These are phyloP conservation scores for Russula dissimulans DNA, from an alignment of 768 basidiomycete species.

Conservation along the genomic window DNA sequence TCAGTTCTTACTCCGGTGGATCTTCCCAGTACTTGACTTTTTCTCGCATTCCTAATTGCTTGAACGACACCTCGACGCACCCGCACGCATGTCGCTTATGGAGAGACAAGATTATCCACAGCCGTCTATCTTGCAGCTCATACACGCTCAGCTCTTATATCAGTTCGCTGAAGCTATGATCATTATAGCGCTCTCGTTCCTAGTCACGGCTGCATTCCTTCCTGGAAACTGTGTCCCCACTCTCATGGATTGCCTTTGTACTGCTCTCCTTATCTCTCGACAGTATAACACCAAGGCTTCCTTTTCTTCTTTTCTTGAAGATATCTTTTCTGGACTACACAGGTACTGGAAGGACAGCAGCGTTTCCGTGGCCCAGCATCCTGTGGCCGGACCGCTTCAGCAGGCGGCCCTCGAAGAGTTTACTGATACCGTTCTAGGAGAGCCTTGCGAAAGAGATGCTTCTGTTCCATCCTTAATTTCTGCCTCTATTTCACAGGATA, in stretches of 20 bases:
- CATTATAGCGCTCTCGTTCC: constrained; percentile 10
- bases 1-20: not conserved
- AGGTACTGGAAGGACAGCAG: constrained; percentile 10
- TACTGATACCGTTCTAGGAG: not conserved
- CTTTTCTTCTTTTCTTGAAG: constrained; percentile 12
- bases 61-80: not conserved
- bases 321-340: constrained; percentile 3
- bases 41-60: not conserved
- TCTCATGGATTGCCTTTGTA: constrained; percentile 5
- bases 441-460: not conserved
- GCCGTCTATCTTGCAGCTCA: not conserved
- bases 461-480: not conserved
- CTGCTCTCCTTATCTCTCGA: constrained; percentile 4
- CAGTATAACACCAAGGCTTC: not conserved
- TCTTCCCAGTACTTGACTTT: constrained; percentile 1
- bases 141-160: constrained; percentile 5
- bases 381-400: not conserved
- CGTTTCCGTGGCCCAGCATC: not conserved
- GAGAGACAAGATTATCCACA: not conserved
- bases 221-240: constrained; percentile 1
- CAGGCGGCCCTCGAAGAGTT: not conserved
- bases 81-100: not conserved
- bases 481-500: not conserved
- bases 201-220: not conserved
- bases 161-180: constrained; percentile 5